Conservation (phyloP, 805 yeast genomes). For the Wickerhamiella kazuoi region DNA sequence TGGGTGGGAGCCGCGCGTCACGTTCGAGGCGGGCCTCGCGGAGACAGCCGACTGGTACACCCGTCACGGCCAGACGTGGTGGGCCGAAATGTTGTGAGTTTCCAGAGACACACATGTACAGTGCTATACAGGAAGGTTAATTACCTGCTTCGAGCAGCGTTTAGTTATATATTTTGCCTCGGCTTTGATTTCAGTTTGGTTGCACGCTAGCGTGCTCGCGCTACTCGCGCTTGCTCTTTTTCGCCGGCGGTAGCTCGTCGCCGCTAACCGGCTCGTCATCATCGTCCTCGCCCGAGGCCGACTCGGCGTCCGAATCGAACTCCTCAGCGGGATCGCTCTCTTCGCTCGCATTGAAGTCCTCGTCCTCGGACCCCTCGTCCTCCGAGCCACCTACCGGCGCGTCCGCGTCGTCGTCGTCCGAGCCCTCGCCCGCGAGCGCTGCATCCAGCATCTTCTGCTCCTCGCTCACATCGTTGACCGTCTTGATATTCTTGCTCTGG, state of each 20-base stretch:
- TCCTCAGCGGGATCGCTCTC: slow-evolving; percentile 73
- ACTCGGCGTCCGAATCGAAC: slow-evolving; percentile 47
- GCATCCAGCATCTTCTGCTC: slow-evolving; percentile 67
- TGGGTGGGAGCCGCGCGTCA: slow-evolving; percentile 21
- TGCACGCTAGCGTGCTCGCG: no score
- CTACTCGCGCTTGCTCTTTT: not conserved
- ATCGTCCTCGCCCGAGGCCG: slow-evolving; percentile 17
- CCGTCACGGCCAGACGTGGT: not conserved
- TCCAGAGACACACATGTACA: no score
- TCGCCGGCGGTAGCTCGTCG: slow-evolving; percentile 8
- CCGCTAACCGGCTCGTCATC: slow-evolving; percentile 9
- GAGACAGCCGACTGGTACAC: slow-evolving; percentile 21
- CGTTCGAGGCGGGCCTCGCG: slow-evolving; percentile 18
- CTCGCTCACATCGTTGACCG: slow-evolving; percentile 76
- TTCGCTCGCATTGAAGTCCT: slow-evolving; percentile 54
- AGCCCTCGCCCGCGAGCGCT: slow-evolving; percentile 44
- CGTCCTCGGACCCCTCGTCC: slow-evolving; percentile 45
- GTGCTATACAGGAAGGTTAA: no score
- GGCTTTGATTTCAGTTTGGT: no score
- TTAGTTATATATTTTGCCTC: no score
- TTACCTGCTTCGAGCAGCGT: no score
- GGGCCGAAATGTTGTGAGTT: not conserved
- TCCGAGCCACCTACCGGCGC: slow-evolving; percentile 62
- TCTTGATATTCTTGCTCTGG: slow-evolving; percentile 56
- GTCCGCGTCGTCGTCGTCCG: slow-evolving; percentile 26